These are phyloP conservation scores for Fragaria iinumae DNA, from an alignment of 306 rosid genomes.

Conservation along the genomic window DNA sequence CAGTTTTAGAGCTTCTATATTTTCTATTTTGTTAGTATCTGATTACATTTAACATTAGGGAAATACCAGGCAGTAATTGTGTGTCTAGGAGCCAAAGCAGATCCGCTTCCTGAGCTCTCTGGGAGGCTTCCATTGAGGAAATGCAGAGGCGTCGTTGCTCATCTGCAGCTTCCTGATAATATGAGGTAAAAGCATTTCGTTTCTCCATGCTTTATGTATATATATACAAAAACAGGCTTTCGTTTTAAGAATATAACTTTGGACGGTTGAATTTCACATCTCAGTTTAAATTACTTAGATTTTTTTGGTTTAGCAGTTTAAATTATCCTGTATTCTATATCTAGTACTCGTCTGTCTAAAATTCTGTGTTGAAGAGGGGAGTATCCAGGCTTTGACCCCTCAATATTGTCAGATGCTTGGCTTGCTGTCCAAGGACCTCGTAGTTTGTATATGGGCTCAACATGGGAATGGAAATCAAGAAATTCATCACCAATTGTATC, in stretches of 20 bases:
- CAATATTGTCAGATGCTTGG: constrained; percentile 90
- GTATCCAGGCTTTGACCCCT: constrained; percentile 65
- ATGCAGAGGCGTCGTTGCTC: constrained; percentile 84
- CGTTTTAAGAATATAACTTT: background rate
- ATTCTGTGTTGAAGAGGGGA: constrained; percentile 47
- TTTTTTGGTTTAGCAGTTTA: background rate
- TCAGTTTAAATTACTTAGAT: background rate
- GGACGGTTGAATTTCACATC: background rate
- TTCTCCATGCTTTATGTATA: too few relatives aligned
- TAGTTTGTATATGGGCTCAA: constrained; percentile 65
- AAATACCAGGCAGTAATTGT: constrained; percentile 75
- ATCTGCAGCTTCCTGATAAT: constrained; percentile 59
- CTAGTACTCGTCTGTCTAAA: background rate
- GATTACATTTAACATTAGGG: constrained; percentile 36
- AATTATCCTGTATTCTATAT: background rate
- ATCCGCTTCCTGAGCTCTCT: constrained; percentile 73
- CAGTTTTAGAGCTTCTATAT: constrained; percentile 12
- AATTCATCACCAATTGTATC: constrained; percentile 65
- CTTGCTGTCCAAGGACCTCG: constrained; percentile 68
- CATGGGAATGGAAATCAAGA: constrained; percentile 89
- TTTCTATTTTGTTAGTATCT: background rate
- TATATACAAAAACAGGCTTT: background rate
- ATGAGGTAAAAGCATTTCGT: constrained; percentile 34
- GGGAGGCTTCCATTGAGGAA: constrained; percentile 91
- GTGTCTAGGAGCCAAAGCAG: constrained; percentile 84